Evolutionary conservation across 495 filamentous ascomycete genomes (phyloP).

Genomic region (Annulohypoxylon stygium): DNA sequence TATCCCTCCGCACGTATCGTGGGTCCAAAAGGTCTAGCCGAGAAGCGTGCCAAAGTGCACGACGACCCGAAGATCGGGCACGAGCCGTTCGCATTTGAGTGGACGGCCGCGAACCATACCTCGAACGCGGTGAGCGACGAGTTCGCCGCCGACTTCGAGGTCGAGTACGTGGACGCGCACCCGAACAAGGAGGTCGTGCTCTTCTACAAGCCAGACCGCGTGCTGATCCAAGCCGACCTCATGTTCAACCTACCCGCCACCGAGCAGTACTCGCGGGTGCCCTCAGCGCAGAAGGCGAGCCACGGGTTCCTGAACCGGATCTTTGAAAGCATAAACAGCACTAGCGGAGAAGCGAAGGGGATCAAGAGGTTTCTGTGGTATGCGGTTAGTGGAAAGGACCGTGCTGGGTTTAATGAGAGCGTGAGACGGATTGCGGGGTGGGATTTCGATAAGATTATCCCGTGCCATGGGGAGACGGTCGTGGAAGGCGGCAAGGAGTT

Average conservation of each 20-base stretch:
- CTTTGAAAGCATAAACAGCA: slow-evolving; percentile 70
- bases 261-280: slow-evolving; percentile 81
- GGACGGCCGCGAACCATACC: slow-evolving; percentile 51
- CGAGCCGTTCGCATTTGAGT: slow-evolving; percentile 77
- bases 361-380: slow-evolving; percentile 91
- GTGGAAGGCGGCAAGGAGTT: slow-evolving; percentile 80
- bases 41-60: slow-evolving; percentile 77
- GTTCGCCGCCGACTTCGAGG: slow-evolving; percentile 88
- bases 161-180: slow-evolving; percentile 85
- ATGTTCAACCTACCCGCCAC: slow-evolving; percentile 90
- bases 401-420: slow-evolving; percentile 75
- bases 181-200: slow-evolving; percentile 89
- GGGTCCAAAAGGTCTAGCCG: slow-evolving; percentile 85
- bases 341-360: slow-evolving; percentile 73
- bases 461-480: slow-evolving; percentile 94
- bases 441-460: slow-evolving; percentile 90
- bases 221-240: slow-evolving; percentile 91
- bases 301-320: slow-evolving; percentile 74
- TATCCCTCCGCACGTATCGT: slow-evolving; percentile 84
- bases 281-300: slow-evolving; percentile 65
- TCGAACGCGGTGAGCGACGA: slow-evolving; percentile 72
- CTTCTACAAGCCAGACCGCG: slow-evolving; percentile 80
- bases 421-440: slow-evolving; percentile 76
- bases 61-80: slow-evolving; percentile 70
- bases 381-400: slow-evolving; percentile 71